Evolutionary conservation across 805 yeast species (phyloP).

Genomic region (Candida caryicola): DNA sequence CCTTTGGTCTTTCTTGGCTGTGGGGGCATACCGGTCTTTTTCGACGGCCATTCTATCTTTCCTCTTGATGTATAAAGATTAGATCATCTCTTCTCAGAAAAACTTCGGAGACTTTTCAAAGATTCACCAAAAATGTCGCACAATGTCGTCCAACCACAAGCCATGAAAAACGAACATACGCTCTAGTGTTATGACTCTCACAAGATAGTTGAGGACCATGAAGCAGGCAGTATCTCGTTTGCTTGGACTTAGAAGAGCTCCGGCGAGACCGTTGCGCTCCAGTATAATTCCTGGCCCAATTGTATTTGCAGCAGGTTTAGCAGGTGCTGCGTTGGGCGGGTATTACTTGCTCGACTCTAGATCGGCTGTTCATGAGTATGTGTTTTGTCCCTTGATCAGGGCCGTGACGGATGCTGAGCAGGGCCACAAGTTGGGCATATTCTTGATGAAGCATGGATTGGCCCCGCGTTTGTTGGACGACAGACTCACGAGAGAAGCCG

Average conservation of each 20-base stretch:
- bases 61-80: too few relatives aligned
- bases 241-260: neutral
- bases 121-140: neutral
- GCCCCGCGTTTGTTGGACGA: conserved; percentile 60
- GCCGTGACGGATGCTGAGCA: conserved; percentile 74
- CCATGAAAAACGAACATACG: too few relatives aligned
- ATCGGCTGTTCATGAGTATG: conserved; percentile 77
- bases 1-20: too few relatives aligned
- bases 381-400: conserved; percentile 75
- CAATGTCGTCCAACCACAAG: too few relatives aligned
- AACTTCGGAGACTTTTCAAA: neutral
- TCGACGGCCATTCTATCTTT: neutral
- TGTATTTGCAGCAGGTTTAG: conserved; percentile 14
- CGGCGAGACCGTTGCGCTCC: conserved; percentile 7
- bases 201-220: too few relatives aligned
- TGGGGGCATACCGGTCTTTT: neutral
- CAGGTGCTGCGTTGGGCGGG: conserved; percentile 39
- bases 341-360: conserved; percentile 71
- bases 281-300: conserved; percentile 22
- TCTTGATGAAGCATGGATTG: conserved; percentile 64
- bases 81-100: neutral
- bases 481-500: conserved; percentile 36
- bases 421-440: conserved; percentile 77
- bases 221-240: neutral
- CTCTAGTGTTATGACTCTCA: too few relatives aligned